These are phyloP conservation scores for Talaromyces nanjingensis DNA, from an alignment of 495 filamentous ascomycete species.

Conservation along the genomic window DNA sequence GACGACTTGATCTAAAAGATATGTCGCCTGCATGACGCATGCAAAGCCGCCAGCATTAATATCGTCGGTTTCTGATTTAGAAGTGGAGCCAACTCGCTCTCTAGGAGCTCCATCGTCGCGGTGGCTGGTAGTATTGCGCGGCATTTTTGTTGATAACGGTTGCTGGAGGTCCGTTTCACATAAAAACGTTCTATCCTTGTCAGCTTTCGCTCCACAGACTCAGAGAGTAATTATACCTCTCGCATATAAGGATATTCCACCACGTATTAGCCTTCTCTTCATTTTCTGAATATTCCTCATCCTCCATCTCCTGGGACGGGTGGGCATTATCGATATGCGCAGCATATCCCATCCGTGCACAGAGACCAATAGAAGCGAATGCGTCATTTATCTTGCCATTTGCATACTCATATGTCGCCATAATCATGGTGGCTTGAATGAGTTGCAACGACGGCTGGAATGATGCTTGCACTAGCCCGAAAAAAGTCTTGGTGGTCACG, in stretches of 20 bases:
- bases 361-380: slow-evolving; percentile 24
- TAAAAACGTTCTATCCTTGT: slow-evolving; percentile 6
- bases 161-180: slow-evolving; percentile 9
- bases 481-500: slow-evolving; percentile 25
- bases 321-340: slow-evolving; percentile 15
- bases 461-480: slow-evolving; percentile 25
- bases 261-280: slow-evolving; percentile 27
- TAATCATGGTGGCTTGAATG: slow-evolving; percentile 27
- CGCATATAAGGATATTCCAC: slow-evolving; percentile 26
- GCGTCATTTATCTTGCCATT: slow-evolving; percentile 20
- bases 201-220: not conserved
- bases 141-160: slow-evolving; percentile 8
- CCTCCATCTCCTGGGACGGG: not conserved
- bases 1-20: slow-evolving; percentile 22
- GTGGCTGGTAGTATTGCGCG: slow-evolving; percentile 8
- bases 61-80: not conserved
- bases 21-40: slow-evolving; percentile 23
- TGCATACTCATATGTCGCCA: slow-evolving; percentile 25
- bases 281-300: slow-evolving; percentile 10
- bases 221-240: slow-evolving; percentile 13
- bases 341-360: slow-evolving; percentile 23
- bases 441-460: slow-evolving; percentile 22
- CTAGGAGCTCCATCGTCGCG: not conserved
- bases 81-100: not conserved
- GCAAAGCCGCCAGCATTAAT: slow-evolving; percentile 20